These are phyloP conservation scores for Emergomyces orientalis DNA, from an alignment of 2,329 filamentous ascomycete species.

Conservation along the genomic window DNA sequence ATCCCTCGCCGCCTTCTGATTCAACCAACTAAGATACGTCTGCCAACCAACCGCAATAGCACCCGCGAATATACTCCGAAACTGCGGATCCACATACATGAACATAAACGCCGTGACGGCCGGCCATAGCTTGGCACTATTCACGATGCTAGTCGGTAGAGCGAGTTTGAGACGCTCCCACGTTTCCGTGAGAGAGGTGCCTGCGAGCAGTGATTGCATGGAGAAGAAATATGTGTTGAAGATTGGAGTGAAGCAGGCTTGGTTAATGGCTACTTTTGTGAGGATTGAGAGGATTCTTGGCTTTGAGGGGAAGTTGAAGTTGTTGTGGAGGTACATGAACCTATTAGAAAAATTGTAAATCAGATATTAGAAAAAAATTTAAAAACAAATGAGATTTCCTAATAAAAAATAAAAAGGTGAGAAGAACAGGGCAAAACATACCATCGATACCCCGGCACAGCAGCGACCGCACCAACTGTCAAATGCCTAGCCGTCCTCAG, in stretches of 20 bases:
- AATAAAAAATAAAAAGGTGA: not conserved
- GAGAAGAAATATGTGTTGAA: constrained; percentile 82
- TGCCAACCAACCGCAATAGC: constrained; percentile 82
- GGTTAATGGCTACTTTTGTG: constrained; percentile 72
- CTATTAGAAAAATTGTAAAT: constrained; percentile 31
- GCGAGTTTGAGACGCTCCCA: constrained; percentile 64
- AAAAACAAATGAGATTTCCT: not conserved
- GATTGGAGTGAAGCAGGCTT: constrained; percentile 67
- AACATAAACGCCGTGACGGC: constrained; percentile 79
- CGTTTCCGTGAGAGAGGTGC: constrained; percentile 54
- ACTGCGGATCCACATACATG: constrained; percentile 69
- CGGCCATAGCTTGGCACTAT: constrained; percentile 82
- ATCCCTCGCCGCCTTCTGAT: constrained; percentile 58
- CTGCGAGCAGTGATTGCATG: constrained; percentile 64
- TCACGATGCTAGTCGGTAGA: constrained; percentile 65
- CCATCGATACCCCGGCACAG: constrained; percentile 77
- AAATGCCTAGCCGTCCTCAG: constrained; percentile 61
- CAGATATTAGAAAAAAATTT: not conserved
- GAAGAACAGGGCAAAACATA: constrained; percentile 35
- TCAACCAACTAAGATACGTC: constrained; percentile 76
- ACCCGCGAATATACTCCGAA: constrained; percentile 70
- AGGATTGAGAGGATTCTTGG: constrained; percentile 51
- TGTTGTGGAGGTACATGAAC: constrained; percentile 68
- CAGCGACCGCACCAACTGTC: constrained; percentile 60
- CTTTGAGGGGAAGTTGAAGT: constrained; percentile 76